Base-by-base conservation (phyloP, 2,329 filamentous ascomycete genomes). In the Ceratocystis eucalypticola region DNA sequence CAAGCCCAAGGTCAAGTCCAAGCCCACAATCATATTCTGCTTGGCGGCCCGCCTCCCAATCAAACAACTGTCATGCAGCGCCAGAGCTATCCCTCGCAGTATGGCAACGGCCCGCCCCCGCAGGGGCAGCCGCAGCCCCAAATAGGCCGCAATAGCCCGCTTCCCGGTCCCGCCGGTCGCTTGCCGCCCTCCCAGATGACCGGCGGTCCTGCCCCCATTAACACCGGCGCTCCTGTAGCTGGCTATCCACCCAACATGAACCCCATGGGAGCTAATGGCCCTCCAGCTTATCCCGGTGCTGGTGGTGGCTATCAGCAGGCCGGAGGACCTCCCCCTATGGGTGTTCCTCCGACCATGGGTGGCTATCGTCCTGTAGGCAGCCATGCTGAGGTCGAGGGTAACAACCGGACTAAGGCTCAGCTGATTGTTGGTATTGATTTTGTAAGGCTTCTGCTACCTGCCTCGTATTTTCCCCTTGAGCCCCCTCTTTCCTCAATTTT, bases 391-490 rank as follows among this genome's bases (percentile, higher is more conserved):
- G 89, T 96, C 45, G 91, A 96, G 72, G 92, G 89, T 68, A 89
- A 87, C 72, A 91, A 88, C 73, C 86, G 90, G 74, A 96, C 88
- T 79, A 96, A 96, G 80, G 89, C 94, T 65, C 94, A 97, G 80
- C 81, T 99, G 73, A 99, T 99, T 76, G 94, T 99, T 66, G 94
- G 94, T 71, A 97, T 99, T 75, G 94, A 99, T 78, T 99, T 99
- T 81, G 94, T 96, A 80, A 79, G 87, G 50, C 33, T 17, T 12
- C 45, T 48, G 17, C 45, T 48, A 17, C 17, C 45, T 17, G 45
- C 45, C 17, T 48, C 45, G 45, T 48, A 48, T 59, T 30, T 25
- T 25, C 12, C 55, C 30, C 5, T 41, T 41, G 37, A 41, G 37
- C 3, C 37, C 37, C 30, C 22, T 25, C 22, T 59, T 59, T n/a